Evolutionary conservation across 768 basidiomycete species (phyloP).

Genomic region (Hebeloma cylindrosporum): DNA sequence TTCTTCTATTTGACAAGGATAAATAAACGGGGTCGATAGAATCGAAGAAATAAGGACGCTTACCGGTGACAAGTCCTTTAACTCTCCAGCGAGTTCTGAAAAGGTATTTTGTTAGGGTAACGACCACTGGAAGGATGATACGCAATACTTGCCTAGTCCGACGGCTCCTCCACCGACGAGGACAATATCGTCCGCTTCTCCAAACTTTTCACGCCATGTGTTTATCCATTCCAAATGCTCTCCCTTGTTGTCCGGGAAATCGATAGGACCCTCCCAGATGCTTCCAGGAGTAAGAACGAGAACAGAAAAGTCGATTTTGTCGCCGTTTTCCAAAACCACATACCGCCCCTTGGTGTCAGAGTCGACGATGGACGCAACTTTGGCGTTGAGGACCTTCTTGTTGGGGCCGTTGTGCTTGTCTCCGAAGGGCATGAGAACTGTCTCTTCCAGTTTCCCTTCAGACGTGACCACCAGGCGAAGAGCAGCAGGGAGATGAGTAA

Average conservation of each 20-base stretch:
- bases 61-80: slow-evolving; percentile 42
- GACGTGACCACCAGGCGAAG: slow-evolving; percentile 52
- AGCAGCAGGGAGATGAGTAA: slow-evolving; percentile 46
- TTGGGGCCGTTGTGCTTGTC: slow-evolving; percentile 24
- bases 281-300: slow-evolving; percentile 62
- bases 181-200: slow-evolving; percentile 43
- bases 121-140: background rate
- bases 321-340: slow-evolving; percentile 52
- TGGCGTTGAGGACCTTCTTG: slow-evolving; percentile 15
- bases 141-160: slow-evolving; percentile 43
- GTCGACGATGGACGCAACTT: slow-evolving; percentile 17
- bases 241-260: slow-evolving; percentile 37
- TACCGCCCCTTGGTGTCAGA: slow-evolving; percentile 16
- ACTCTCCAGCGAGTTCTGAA: slow-evolving; percentile 43
- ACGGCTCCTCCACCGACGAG: slow-evolving; percentile 60
- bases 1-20: slow-evolving; percentile 33
- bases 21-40: background rate
- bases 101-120: slow-evolving; percentile 13
- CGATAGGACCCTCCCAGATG: slow-evolving; percentile 49
- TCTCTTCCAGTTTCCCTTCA: slow-evolving; percentile 42
- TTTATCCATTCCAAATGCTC: slow-evolving; percentile 27
- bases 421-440: slow-evolving; percentile 45
- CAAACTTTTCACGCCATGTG: slow-evolving; percentile 32
- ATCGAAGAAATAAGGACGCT: slow-evolving; percentile 8
- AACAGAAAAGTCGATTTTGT: slow-evolving; percentile 47